These are phyloP conservation scores for Biancaea sappan DNA, from an alignment of 306 rosid genomes.

Conservation along the genomic window DNA sequence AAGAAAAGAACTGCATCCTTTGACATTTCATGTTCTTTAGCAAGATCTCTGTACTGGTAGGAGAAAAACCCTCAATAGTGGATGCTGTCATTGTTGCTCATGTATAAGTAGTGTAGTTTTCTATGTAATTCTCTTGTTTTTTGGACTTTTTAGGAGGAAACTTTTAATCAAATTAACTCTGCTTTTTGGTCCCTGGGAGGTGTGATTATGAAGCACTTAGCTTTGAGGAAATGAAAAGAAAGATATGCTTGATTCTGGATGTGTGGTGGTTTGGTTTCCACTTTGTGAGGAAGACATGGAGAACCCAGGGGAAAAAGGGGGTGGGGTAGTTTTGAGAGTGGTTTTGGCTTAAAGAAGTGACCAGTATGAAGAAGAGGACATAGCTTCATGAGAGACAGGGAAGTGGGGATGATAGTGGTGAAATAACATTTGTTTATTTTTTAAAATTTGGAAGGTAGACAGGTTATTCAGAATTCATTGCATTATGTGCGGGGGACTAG, in stretches of 20 bases:
- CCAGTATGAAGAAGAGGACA: too few relatives aligned
- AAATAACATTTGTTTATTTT: neutral
- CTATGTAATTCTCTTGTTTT: conserved; percentile 37
- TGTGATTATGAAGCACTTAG: neutral
- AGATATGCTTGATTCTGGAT: neutral
- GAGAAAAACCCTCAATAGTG: conserved; percentile 29
- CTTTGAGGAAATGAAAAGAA: conserved; percentile 4
- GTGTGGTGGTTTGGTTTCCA: conserved; percentile 15
- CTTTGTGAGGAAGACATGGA: neutral
- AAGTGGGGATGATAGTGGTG: too few relatives aligned
- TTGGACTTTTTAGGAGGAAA: conserved; percentile 15
- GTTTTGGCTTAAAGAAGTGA: too few relatives aligned
- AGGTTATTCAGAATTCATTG: neutral
- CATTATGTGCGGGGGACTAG: neutral
- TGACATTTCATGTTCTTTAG: conserved; percentile 44
- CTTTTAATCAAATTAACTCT: conserved; percentile 1
- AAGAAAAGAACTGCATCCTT: conserved; percentile 2
- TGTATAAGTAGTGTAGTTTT: conserved; percentile 41
- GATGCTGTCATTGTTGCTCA: conserved; percentile 44
- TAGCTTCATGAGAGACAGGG: too few relatives aligned
- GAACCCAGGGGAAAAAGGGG: neutral
- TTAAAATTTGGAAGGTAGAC: neutral
- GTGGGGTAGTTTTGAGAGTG: too few relatives aligned
- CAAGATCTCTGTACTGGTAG: conserved; percentile 34
- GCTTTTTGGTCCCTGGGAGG: neutral